Conservation (phyloP, 176 grass and related monocot genomes). For the Cymbopogon citratus region DNA sequence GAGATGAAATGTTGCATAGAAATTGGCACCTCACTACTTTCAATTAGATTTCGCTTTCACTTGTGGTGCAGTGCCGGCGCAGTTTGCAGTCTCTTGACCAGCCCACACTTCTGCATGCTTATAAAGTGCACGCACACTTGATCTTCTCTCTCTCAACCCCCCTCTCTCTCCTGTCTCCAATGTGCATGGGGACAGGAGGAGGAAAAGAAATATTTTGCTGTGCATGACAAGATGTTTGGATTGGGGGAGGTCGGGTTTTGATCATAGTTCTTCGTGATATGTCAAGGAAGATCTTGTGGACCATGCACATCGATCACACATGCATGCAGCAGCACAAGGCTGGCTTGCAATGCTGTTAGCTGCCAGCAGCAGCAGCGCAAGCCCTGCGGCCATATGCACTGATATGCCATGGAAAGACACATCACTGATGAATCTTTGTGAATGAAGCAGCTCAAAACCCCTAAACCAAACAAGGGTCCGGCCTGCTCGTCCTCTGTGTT, state of each 20-base stretch:
- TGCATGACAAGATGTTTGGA: slow-evolving; percentile 59
- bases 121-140: slow-evolving; percentile 32
- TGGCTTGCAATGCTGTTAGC: slow-evolving; percentile 28
- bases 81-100: slow-evolving; percentile 33
- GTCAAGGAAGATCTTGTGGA: slow-evolving; percentile 61
- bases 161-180: slow-evolving; percentile 33
- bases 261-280: slow-evolving; percentile 45
- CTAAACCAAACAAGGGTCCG: slow-evolving; percentile 30
- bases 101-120: slow-evolving; percentile 45
- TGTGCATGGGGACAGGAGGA: slow-evolving; percentile 28
- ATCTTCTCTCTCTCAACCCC: slow-evolving; percentile 24
- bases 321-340: slow-evolving; percentile 44
- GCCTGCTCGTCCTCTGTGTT: slow-evolving; percentile 34
- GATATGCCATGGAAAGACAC: slow-evolving; percentile 61
- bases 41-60: slow-evolving; percentile 40
- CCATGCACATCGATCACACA: slow-evolving; percentile 33
- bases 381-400: slow-evolving; percentile 48
- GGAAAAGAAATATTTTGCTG: slow-evolving; percentile 37
- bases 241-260: slow-evolving; percentile 38
- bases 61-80: slow-evolving; percentile 13
- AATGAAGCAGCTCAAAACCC: slow-evolving; percentile 36
- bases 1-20: slow-evolving; percentile 16
- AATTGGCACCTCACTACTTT: slow-evolving; percentile 5
- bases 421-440: slow-evolving; percentile 43
- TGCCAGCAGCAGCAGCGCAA: slow-evolving; percentile 15